Conservation (phyloP, 768 basidiomycete species). For the Amanita subjunquillea region DNA sequence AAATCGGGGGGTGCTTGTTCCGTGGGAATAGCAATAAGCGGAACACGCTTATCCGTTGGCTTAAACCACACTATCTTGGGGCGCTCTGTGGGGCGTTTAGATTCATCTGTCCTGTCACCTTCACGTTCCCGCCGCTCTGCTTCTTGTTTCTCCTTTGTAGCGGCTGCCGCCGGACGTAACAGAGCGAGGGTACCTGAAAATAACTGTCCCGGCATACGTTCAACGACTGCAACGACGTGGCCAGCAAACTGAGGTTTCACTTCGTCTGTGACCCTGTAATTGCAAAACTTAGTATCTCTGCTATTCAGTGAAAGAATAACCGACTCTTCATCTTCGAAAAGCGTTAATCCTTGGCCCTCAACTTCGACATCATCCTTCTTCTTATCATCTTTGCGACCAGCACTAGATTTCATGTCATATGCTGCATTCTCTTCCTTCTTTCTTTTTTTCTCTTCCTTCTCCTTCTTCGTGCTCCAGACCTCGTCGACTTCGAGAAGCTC, state of each 20-base stretch:
- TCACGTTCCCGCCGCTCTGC: slow-evolving; percentile 96
- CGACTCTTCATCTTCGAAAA: slow-evolving; percentile 97
- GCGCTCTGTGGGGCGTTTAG: slow-evolving; percentile 69
- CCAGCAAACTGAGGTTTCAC: slow-evolving; percentile 98
- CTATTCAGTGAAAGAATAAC: slow-evolving; percentile 12
- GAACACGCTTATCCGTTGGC: slow-evolving; percentile 98
- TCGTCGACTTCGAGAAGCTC: slow-evolving; percentile 97
- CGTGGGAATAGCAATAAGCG: slow-evolving; percentile 96
- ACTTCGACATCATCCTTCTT: slow-evolving; percentile 99
- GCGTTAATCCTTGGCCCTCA: slow-evolving; percentile 92
- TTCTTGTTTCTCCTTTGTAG: slow-evolving; percentile 98
- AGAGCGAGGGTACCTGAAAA: slow-evolving; percentile 97
- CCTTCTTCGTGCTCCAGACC: slow-evolving; percentile 98
- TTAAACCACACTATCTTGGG: slow-evolving; percentile 99
- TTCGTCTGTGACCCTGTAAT: slow-evolving; percentile 83
- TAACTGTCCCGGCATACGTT: slow-evolving; percentile 97
- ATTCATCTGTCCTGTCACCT: slow-evolving; percentile 83
- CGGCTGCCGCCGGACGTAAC: slow-evolving; percentile 89
- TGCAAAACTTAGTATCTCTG: slow-evolving; percentile 1
- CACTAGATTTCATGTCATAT: slow-evolving; percentile 71
- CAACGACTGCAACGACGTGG: slow-evolving; percentile 99
- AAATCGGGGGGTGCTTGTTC: slow-evolving; percentile 97
- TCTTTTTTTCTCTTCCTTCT: slow-evolving; percentile 99
- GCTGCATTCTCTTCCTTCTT: slow-evolving; percentile 99
- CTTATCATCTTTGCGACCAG: slow-evolving; percentile 90